These are phyloP conservation scores for Lanzia echinophila DNA, from an alignment of 2,329 filamentous ascomycete species.

Conservation along the genomic window DNA sequence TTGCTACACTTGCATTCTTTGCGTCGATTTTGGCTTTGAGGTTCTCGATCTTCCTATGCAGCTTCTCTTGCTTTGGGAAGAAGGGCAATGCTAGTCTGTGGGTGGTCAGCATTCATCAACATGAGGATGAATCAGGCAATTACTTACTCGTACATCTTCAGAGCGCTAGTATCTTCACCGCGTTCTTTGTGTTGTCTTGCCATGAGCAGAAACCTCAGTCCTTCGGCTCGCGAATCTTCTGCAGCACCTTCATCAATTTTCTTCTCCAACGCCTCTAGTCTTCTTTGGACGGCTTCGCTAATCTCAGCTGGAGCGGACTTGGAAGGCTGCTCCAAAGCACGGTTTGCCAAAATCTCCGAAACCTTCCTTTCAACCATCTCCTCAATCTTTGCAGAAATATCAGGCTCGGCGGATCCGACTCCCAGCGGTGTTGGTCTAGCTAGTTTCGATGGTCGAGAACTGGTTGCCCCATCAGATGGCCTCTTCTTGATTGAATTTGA, in stretches of 20 bases:
- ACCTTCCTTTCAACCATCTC: constrained; percentile 90
- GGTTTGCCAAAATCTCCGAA: constrained; percentile 78
- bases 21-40: constrained; percentile 46
- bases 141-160: constrained; percentile 62
- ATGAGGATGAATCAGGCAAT: neutral
- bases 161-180: constrained; percentile 69
- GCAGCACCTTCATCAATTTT: constrained; percentile 63
- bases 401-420: constrained; percentile 22
- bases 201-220: constrained; percentile 79
- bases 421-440: constrained; percentile 31
- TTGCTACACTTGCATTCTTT: constrained; percentile 28
- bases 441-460: constrained; percentile 43
- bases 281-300: constrained; percentile 70
- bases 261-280: constrained; percentile 77
- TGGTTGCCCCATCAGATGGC: constrained; percentile 24
- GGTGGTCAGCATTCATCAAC: neutral
- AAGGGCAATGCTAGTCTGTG: constrained; percentile 68
- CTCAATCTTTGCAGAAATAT: constrained; percentile 72
- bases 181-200: constrained; percentile 83
- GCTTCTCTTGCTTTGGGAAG: constrained; percentile 79
- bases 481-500: constrained; percentile 32
- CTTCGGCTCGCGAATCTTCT: constrained; percentile 73
- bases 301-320: constrained; percentile 43
- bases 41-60: constrained; percentile 62
- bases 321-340: constrained; percentile 52